Evolutionary conservation across 2,329 filamentous ascomycete genomes (phyloP), one percentile per base, ranked within the genome.

Genomic region (Malbranchea cinnamomea): DNA sequence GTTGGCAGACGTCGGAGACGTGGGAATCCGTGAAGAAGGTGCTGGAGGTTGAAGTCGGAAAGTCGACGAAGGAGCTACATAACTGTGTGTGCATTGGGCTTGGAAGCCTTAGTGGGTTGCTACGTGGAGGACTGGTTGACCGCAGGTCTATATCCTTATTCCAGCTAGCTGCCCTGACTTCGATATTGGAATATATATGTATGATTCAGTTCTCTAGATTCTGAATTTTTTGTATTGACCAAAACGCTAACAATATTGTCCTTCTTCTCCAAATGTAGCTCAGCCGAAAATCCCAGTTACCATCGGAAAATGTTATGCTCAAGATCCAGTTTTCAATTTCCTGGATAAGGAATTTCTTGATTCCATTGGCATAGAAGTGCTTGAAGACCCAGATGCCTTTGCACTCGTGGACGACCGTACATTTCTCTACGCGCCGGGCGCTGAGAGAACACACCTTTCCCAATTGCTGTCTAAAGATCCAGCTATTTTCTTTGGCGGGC

Each of bases 391-490:
- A 0, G 43, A 33, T 0, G 74, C 62, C 0, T 74, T 70, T 39
- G 47, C 59, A 0, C 40, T 60, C 4, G 56, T 79, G 6, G 56
- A 62, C 10, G 27, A 44, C 0, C 42, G 52, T 0, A 65, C 68
- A 0, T 45, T 81, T 2, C 55, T 77, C 2, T 80, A 68, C 38
- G 74, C 69, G 1, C 60, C 78, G 0, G 74, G 78, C 29, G 59
- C 55, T 1, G 57, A 61, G 33, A 74, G 34, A 54, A 13, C 57
- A 52, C 21, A 60, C 67, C 23, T 79, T 28, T 54, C 63, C 13
- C 46, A 57, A 4, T 59, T 71, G 0, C 50, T 80, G 2, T 41
- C 53, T 2, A 44, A 49, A 0, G 38, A 50, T 1, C 74, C 74
- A 0, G 60, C 54, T 0, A 42, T 76, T 2, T 68, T 73, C 8